Evolutionary conservation across 768 basidiomycete genomes (phyloP), one percentile per base, ranked within the genome.

Genomic region (Russula lepida): DNA sequence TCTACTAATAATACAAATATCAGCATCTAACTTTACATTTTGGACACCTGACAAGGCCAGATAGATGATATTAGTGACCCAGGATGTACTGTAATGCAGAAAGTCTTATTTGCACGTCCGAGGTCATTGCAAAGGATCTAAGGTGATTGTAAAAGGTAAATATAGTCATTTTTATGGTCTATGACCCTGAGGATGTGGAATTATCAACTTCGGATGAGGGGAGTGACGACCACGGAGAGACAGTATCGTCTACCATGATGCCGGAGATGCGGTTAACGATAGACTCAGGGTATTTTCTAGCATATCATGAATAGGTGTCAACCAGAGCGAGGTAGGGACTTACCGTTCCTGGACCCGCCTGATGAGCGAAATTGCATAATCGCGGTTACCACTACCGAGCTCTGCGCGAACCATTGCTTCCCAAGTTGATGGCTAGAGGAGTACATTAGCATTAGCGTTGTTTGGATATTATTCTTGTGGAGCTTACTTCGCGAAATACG

Each of bases 321-420:
- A 7, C 46, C 37, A n/a, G 27, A 48, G 54, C 17, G 6, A 35
- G 6, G 6, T 44, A 8, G n/a, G 27, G 17, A 30, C 82, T 33
- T 66, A 88, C 86, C 92, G 81, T 68, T 84, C 79, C 72, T 82
- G 84, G 66, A 94, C 74, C 49, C 91, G 80, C 57, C 83, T 79
- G 32, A 95, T 76, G 0, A 98, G 76, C 3, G 77, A 81, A 4
- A 82, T 50, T 0, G 95, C 95, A 12, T 78, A 78, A 49, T 84
- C 81, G 13, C 84, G 82, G 66, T 91, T 82, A 13, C 90, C 90
- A 54, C 79, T 82, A 21, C 84, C 84, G 12, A 98, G 78, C 70
- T 99, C 97, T 1, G 89, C 90, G 15, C 91, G 83, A 64, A 99
- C 84, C 94, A 99, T 98, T 5, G 84, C 85, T 69, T 98, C 97